Evolutionary conservation across 2,329 filamentous ascomycete genomes (phyloP).

Genomic region (Exophiala mesophila): DNA sequence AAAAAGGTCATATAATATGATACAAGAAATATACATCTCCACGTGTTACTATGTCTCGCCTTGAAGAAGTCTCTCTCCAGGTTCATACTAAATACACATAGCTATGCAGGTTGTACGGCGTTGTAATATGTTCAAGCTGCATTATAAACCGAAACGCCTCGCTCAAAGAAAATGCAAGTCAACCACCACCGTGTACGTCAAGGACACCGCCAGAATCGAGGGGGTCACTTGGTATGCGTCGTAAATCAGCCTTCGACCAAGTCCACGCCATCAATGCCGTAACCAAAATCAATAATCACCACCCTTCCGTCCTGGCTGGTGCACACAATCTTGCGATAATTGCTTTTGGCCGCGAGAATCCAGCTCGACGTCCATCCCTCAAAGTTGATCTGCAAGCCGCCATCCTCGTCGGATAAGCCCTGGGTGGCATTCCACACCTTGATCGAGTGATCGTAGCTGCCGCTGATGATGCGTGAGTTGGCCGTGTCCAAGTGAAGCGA

Average conservation of each 20-base stretch:
- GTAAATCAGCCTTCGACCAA: conserved; percentile 41
- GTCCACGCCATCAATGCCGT: conserved; percentile 51
- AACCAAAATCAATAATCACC: conserved; percentile 87
- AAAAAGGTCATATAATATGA: no score
- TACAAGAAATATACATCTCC: no score
- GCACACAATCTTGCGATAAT: conserved; percentile 90
- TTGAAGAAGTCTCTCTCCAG: no score
- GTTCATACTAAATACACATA: no score
- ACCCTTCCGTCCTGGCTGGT: conserved; percentile 92
- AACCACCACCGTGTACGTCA: conserved; percentile 2
- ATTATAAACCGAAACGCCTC: no score
- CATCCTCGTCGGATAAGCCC: conserved; percentile 74
- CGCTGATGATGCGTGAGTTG: conserved; percentile 80
- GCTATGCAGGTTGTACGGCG: no score
- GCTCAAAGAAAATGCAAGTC: conserved; percentile 8
- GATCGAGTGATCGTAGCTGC: conserved; percentile 91
- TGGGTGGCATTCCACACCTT: conserved; percentile 88
- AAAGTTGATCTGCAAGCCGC: conserved; percentile 73
- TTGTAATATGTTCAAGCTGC: no score
- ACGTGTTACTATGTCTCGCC: no score
- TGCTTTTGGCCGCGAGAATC: conserved; percentile 93
- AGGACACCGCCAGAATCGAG: conserved; percentile 4
- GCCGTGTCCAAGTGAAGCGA: conserved; percentile 85
- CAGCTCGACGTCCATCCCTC: conserved; percentile 95
- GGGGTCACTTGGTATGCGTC: no score